Percentiles rank a stretch among this genome's conserved stretches.
Evolutionary conservation across 805 yeast genomes (phyloP).

Genomic region (Zygosaccharomyces lentus): DNA sequence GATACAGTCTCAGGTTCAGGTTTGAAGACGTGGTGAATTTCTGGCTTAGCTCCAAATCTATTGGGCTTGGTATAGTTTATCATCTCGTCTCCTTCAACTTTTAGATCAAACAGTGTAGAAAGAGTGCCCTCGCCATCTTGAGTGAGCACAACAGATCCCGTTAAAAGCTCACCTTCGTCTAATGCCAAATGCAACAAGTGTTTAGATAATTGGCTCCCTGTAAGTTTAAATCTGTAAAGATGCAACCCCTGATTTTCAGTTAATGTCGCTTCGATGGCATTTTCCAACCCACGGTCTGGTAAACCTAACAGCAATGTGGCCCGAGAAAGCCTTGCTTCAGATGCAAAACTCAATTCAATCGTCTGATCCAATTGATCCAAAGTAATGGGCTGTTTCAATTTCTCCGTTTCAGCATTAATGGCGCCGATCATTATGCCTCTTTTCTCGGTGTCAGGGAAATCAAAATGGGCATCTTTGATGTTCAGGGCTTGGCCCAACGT

Average conservation of each 20-base stretch:
- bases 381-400: conserved; percentile 10
- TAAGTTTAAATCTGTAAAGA: conserved; percentile 17
- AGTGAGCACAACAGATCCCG: conserved; percentile 25
- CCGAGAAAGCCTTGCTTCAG: conserved; percentile 22
- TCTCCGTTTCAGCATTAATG: conserved; percentile 9
- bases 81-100: conserved; percentile 8
- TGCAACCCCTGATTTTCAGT: conserved; percentile 16
- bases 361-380: conserved; percentile 16
- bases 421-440: conserved; percentile 16
- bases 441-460: conserved; percentile 13
- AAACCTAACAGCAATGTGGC: conserved; percentile 26
- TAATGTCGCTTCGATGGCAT: conserved; percentile 18
- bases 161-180: conserved; percentile 14
- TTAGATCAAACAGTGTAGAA: conserved; percentile 20
- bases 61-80: conserved; percentile 16
- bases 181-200: conserved; percentile 23
- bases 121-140: conserved; percentile 12
- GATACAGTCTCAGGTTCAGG: conserved; percentile 50
- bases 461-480: conserved; percentile 17
- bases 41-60: conserved; percentile 48
- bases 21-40: conserved; percentile 60
- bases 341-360: conserved; percentile 21
- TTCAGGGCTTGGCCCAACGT: conserved; percentile 11
- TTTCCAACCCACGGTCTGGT: conserved; percentile 25
- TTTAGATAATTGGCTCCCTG: conserved; percentile 19